Evolutionary conservation across 768 basidiomycete species (phyloP), one percentile per base, ranked within the genome.

Genomic region (Serendipita indica): DNA sequence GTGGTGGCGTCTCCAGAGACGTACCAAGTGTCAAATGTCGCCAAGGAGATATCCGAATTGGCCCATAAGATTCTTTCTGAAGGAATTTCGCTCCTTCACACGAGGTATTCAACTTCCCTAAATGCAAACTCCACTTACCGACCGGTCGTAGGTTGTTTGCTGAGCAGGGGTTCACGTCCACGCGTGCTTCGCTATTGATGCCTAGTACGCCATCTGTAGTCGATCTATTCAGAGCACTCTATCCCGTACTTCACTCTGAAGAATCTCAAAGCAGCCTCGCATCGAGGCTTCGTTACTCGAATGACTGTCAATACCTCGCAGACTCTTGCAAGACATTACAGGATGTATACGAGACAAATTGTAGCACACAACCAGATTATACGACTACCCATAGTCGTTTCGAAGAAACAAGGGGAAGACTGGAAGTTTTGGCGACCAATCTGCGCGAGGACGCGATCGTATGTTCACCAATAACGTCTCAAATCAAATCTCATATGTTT

Each of bases 171-270:
- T 54, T 60, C 57, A 65, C 61, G 0, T 62, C 69, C 28, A 63
- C 75, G 30, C 64, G 63, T 28, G 68, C 64, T 7, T 72, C 70
- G 1, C 70, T 82, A 20, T 73, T 92, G 25, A 65, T 78, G 41
- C 78, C 83, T 62, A 75, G 83, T 1, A 77, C 83, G 16, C 72
- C 80, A 2, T 76, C 83, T 16, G 74, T 82, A 1, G 73, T 94
- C 58, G 90, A 93, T 58, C 71, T 96, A 6, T 86, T 82, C 70
- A 78, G 85, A 41, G 87, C 88, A 1, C 67, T 96, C 25, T 81
- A 86, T 66, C 89, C 89, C 12, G 75, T 86, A 34, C 74, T 75
- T 33, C 80, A 80, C 60, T 68, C 72, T 0, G 64, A 72, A 34
- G 71, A 74, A 43, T 68, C 86, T 30, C 66, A 66, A 22, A 68